These are phyloP conservation scores for Cerioporus squamosus DNA, from an alignment of 1,284 basidiomycete species.

Conservation along the genomic window DNA sequence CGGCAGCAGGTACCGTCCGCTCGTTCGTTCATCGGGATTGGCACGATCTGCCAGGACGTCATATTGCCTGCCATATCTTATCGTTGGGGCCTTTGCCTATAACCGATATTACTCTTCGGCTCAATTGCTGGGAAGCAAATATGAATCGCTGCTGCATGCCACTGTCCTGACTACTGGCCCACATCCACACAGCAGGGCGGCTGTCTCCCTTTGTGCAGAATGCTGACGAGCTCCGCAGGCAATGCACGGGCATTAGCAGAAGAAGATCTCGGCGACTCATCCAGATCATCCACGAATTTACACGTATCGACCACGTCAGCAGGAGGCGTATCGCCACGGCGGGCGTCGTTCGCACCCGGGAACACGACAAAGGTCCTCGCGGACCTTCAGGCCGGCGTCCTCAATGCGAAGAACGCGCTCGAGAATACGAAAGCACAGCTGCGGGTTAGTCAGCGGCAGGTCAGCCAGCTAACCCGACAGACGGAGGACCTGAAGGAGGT, in stretches of 20 bases:
- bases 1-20: conserved; percentile 1
- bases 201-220: neutral
- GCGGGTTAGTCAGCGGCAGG: conserved; percentile 74
- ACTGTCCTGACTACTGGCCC: too few species aligned
- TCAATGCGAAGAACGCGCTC: conserved; percentile 76
- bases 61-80: neutral
- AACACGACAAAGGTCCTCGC: conserved; percentile 84
- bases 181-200: neutral
- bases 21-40: neutral
- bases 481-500: conserved; percentile 87
- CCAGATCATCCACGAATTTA: conserved; percentile 28
- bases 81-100: neutral
- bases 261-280: conserved; percentile 47
- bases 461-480: conserved; percentile 79
- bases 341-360: conserved; percentile 69
- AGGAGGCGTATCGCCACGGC: conserved; percentile 38
- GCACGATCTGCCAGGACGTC: neutral
- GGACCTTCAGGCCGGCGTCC: conserved; percentile 81
- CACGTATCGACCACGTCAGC: conserved; percentile 31
- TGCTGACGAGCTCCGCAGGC: conserved; percentile 46
- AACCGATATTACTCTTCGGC: conserved; percentile 14
- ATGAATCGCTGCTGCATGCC: too few species aligned
- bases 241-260: conserved; percentile 82
- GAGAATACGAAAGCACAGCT: conserved; percentile 85
- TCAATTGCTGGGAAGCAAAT: neutral